Conservation (phyloP, 1,139 yeast species). For the Diutina mesorugosa region DNA sequence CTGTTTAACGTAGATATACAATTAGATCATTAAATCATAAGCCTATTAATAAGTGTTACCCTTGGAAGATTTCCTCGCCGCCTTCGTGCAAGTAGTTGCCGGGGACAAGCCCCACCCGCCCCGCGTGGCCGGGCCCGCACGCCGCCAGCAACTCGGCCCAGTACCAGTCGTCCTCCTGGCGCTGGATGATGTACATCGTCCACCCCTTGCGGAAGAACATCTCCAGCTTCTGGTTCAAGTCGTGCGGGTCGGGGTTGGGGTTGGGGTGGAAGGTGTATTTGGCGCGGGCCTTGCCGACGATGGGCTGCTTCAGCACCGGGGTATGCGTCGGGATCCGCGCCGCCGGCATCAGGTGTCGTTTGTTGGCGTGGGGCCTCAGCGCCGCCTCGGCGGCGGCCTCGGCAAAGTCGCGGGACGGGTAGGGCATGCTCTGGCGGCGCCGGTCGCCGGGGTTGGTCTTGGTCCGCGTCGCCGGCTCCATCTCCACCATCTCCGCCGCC, state of each 20-base stretch:
- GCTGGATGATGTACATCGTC: conserved; percentile 52
- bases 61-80: background rate
- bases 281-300: conserved; percentile 50
- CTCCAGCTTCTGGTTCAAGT: conserved; percentile 57
- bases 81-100: conserved; percentile 43
- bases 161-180: conserved; percentile 89
- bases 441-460: background rate
- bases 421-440: background rate
- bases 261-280: conserved; percentile 55
- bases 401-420: background rate
- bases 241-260: background rate
- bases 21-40: background rate
- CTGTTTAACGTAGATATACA: background rate
- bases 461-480: background rate
- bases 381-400: background rate
- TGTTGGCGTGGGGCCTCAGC: background rate
- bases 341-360: conserved; percentile 2
- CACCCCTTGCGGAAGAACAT: conserved; percentile 64
- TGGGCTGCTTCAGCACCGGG: conserved; percentile 35
- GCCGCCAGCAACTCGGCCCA: conserved; percentile 58
- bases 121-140: conserved; percentile 26
- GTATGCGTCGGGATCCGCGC: conserved; percentile 11
- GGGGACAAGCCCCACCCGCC: conserved; percentile 63
- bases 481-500: background rate
- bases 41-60: background rate